These are phyloP conservation scores for Cladosporium sp. DNA, from an alignment of 2,329 filamentous ascomycete species.

Conservation along the genomic window DNA sequence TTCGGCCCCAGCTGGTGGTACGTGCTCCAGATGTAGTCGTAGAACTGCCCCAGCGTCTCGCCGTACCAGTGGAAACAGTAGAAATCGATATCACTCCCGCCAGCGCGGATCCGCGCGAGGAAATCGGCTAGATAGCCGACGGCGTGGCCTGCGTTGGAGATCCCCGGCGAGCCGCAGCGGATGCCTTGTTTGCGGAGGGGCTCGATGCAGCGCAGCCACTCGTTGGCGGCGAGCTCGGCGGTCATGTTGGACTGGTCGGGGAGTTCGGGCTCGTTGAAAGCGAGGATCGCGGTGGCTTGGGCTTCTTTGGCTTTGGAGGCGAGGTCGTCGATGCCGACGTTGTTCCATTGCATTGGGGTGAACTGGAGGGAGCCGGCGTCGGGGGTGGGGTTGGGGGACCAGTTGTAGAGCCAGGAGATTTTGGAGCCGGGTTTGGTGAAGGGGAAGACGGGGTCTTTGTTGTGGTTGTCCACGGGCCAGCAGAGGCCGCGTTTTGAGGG, in stretches of 20 bases:
- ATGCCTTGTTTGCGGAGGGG: slow-evolving; percentile 33
- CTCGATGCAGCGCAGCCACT: slow-evolving; percentile 35
- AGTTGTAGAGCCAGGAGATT: slow-evolving; percentile 40
- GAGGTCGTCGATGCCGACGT: slow-evolving; percentile 33
- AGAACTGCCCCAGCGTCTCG: slow-evolving; percentile 33
- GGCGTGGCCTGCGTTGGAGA: slow-evolving; percentile 35
- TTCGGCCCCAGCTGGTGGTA: slow-evolving; percentile 31
- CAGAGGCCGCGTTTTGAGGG: slow-evolving; percentile 36
- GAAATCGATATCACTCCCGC: slow-evolving; percentile 36
- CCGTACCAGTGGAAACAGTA: slow-evolving; percentile 39
- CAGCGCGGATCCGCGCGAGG: slow-evolving; percentile 27
- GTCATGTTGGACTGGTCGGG: slow-evolving; percentile 37
- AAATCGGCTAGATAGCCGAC: slow-evolving; percentile 35
- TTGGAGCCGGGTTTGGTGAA: slow-evolving; percentile 39
- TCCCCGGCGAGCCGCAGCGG: slow-evolving; percentile 35
- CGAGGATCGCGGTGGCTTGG: slow-evolving; percentile 27
- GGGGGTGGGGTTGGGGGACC: slow-evolving; percentile 35
- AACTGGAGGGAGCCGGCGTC: slow-evolving; percentile 32
- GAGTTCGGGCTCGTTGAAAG: slow-evolving; percentile 39
- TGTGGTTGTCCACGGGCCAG: slow-evolving; percentile 37
- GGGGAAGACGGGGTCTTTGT: slow-evolving; percentile 30
- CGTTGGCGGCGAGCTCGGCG: slow-evolving; percentile 30
- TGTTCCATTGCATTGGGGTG: slow-evolving; percentile 40
- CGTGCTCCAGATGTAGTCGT: slow-evolving; percentile 39
- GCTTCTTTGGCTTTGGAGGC: slow-evolving; percentile 25